Conservation (phyloP, 2,329 filamentous ascomycete species). For the Colletotrichum falcatum region DNA sequence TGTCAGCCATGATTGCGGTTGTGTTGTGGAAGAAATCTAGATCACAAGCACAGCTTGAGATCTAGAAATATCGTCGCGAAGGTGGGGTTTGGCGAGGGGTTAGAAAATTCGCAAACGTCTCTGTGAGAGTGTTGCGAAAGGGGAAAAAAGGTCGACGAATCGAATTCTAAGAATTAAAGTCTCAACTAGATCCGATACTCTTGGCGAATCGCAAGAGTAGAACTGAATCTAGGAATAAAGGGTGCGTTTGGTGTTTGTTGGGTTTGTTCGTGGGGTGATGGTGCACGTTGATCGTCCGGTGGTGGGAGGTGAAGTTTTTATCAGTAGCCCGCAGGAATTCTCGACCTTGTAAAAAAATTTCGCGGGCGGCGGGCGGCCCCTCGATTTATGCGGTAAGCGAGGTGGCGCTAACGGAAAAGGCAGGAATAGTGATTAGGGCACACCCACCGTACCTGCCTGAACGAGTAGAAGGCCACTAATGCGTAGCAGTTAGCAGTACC, state of each 20-base stretch:
- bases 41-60: slow-evolving; percentile 86
- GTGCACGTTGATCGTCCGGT: slow-evolving; percentile 48
- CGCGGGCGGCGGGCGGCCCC: slow-evolving; percentile 42
- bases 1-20: slow-evolving; percentile 98
- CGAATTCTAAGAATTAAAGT: slow-evolving; percentile 47
- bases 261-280: slow-evolving; percentile 44
- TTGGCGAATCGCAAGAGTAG: slow-evolving; percentile 57
- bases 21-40: slow-evolving; percentile 67
- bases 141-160: slow-evolving; percentile 45
- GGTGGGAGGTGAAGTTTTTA: slow-evolving; percentile 43
- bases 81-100: slow-evolving; percentile 47
- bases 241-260: slow-evolving; percentile 32
- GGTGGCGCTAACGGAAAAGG: slow-evolving; percentile 34
- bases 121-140: slow-evolving; percentile 36
- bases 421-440: slow-evolving; percentile 39
- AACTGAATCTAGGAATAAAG: slow-evolving; percentile 56
- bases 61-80: slow-evolving; percentile 61
- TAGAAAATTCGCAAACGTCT: slow-evolving; percentile 53
- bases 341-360: slow-evolving; percentile 52
- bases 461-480: slow-evolving; percentile 13
- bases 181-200: slow-evolving; percentile 61
- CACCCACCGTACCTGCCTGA: slow-evolving; percentile 31
- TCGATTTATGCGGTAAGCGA: slow-evolving; percentile 42
- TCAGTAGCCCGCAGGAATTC: slow-evolving; percentile 35
- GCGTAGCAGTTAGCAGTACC: slow-evolving; percentile 4